Evolutionary conservation across 2,329 filamentous ascomycete genomes (phyloP), one percentile per base, ranked within the genome.

Genomic region (Xylaria sp.): DNA sequence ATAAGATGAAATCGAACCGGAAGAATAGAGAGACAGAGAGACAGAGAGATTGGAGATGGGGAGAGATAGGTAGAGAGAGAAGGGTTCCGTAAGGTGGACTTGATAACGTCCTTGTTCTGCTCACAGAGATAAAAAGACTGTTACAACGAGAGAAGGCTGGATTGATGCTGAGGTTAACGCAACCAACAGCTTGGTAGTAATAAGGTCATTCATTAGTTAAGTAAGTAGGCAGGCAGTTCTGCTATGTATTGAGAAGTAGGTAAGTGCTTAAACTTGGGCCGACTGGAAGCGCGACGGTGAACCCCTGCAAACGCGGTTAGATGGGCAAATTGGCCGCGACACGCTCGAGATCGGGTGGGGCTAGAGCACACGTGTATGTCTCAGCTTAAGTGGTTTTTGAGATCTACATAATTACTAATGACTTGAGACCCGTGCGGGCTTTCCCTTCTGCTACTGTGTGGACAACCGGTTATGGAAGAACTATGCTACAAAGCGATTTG

Each of bases 311-410:
- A 58, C 62, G 60, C 62, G 62, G 52, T 59, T 50, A 19, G 46
- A 46, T 16, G 30, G 34, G 39, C 35, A 52, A 48, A 46, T 19
- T 10, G 46, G 10, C 44, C 55, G 58, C 55, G 60, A 60, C 62
- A 60, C 62, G 62, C 60, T 59, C 56, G 48, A 47, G 57, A 54
- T 58, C 57, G 48, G 50, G 59, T 58, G 62, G 60, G 57, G 42
- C 52, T 42, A 1, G 13, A 23, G 3, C 11, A 3, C 42, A 16
- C 13, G 37, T 42, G 37, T 46, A 46, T 6, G 42, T 4, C 42
- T 46, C 10, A 16, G 59, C 37, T 63, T 57, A 63, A 63, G 61
- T 63, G 61, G 61, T 63, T 63, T 63, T 58, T 42, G 16, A 35
- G 48, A 42, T 42, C 37, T 4, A 42, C 23, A 30, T 30, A 7